Evolutionary conservation across 257 asterid species (phyloP).

Genomic region (Lavandula angustifolia): DNA sequence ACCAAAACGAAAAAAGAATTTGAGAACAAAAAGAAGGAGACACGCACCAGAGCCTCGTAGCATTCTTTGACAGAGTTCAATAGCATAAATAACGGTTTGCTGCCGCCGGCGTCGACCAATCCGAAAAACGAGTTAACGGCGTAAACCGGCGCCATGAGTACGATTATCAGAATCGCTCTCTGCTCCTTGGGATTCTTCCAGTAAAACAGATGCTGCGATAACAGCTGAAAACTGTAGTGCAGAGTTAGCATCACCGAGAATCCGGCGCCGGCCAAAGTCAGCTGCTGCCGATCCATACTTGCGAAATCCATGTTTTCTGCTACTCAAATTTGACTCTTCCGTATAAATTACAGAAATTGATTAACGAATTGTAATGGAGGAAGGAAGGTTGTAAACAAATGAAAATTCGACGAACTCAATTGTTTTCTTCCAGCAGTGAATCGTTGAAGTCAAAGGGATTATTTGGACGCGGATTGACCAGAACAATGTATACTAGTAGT

Average conservation of each 20-base stretch:
- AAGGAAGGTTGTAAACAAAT: not conserved
- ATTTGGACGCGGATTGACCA: not conserved
- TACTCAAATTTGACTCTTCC: constrained; percentile 29
- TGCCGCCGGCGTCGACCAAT: constrained; percentile 60
- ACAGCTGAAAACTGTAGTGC: constrained; percentile 74
- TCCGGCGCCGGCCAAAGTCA: constrained; percentile 67
- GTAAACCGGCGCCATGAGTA: constrained; percentile 77
- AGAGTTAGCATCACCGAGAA: constrained; percentile 59
- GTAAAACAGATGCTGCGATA: constrained; percentile 77
- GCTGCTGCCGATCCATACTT: constrained; percentile 64
- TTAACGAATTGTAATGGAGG: not conserved
- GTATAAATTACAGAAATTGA: not conserved
- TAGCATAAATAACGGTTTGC: constrained; percentile 59
- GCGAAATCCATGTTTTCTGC: constrained; percentile 50
- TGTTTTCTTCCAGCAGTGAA: not conserved
- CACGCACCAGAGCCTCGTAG: constrained; percentile 79
- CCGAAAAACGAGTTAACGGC: constrained; percentile 74
- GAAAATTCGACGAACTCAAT: constrained; percentile 7
- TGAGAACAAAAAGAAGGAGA: not conserved
- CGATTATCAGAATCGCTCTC: constrained; percentile 63
- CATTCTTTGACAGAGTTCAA: constrained; percentile 70
- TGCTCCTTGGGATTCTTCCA: constrained; percentile 94
- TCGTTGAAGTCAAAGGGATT: constrained; percentile 26
- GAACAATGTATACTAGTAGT: too few relatives aligned
- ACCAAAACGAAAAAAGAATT: not conserved